These are phyloP conservation scores for Trapa incisa DNA, from an alignment of 345 rosid species.

Conservation along the genomic window DNA sequence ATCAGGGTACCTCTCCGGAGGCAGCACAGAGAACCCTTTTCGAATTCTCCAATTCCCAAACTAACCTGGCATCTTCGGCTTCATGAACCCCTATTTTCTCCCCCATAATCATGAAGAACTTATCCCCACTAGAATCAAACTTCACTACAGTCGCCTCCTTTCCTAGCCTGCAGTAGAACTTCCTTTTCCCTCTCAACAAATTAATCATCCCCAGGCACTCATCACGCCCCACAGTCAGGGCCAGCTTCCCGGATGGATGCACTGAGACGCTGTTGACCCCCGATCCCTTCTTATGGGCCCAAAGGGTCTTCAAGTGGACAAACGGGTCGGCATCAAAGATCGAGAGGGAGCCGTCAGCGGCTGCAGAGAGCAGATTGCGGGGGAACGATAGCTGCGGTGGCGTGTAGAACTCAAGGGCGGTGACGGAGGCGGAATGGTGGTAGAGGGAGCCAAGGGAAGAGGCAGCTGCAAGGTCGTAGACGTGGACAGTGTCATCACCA, in stretches of 20 bases:
- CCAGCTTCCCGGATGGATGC: constrained; percentile 77
- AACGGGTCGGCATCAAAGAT: constrained; percentile 81
- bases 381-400: constrained; percentile 68
- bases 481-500: constrained; percentile 68
- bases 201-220: constrained; percentile 80
- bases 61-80: constrained; percentile 77
- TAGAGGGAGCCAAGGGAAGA: constrained; percentile 73
- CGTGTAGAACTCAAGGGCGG: constrained; percentile 68
- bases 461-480: constrained; percentile 74
- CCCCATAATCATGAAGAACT: constrained; percentile 58
- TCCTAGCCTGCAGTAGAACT: constrained; percentile 57
- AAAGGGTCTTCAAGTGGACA: constrained; percentile 57
- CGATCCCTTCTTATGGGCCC: constrained; percentile 41
- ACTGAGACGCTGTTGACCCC: constrained; percentile 55
- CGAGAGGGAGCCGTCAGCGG: constrained; percentile 75
- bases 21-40: constrained; percentile 72
- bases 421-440: constrained; percentile 57
- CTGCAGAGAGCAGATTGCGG: constrained; percentile 71
- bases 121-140: constrained; percentile 48
- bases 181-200: constrained; percentile 78
- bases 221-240: constrained; percentile 67
- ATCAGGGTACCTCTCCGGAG: constrained; percentile 58
- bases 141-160: constrained; percentile 58
- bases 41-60: constrained; percentile 40
- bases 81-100: constrained; percentile 56